These are phyloP conservation scores for Chaetomium strumarium DNA, from an alignment of 2,329 filamentous ascomycete genomes.

Conservation along the genomic window DNA sequence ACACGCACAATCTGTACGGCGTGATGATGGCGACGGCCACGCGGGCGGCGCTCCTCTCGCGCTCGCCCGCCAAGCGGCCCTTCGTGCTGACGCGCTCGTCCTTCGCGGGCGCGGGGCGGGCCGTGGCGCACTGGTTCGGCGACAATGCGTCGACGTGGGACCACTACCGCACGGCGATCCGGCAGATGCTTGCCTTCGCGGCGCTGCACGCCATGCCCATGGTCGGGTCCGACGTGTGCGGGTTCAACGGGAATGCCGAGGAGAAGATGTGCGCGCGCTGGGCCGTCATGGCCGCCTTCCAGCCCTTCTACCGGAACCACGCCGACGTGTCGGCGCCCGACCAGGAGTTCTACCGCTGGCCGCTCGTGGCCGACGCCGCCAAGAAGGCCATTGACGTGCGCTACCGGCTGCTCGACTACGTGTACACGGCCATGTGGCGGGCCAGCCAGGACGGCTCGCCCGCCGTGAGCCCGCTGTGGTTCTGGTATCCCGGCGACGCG, in stretches of 20 bases:
- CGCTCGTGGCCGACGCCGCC: slow-evolving; percentile 52
- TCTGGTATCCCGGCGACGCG: slow-evolving; percentile 50
- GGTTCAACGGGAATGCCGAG: slow-evolving; percentile 64
- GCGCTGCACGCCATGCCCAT: slow-evolving; percentile 63
- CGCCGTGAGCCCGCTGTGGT: slow-evolving; percentile 65
- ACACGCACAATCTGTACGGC: slow-evolving; percentile 74
- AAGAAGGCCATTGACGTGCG: slow-evolving; percentile 60
- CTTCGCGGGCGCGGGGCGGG: slow-evolving; percentile 62
- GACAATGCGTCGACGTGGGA: slow-evolving; percentile 54
- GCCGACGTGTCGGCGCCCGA: slow-evolving; percentile 40
- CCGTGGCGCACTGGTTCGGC: slow-evolving; percentile 59
- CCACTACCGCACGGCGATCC: slow-evolving; percentile 53
- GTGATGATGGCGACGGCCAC: slow-evolving; percentile 68
- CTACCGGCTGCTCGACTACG: slow-evolving; percentile 68
- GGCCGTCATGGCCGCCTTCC: slow-evolving; percentile 66
- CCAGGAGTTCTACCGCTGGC: slow-evolving; percentile 70
- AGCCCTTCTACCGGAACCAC: slow-evolving; percentile 72
- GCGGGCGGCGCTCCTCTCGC: slow-evolving; percentile 56
- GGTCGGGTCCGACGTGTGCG: slow-evolving; percentile 70
- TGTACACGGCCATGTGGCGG: slow-evolving; percentile 61
- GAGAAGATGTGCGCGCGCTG: slow-evolving; percentile 67
- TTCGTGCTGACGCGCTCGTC: slow-evolving; percentile 71
- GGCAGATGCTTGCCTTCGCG: slow-evolving; percentile 54
- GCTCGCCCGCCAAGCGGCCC: slow-evolving; percentile 57
- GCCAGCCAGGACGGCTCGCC: slow-evolving; percentile 55